These are phyloP conservation scores for Coriolopsis trogii DNA, from an alignment of 1,284 basidiomycete species.

Conservation along the genomic window DNA sequence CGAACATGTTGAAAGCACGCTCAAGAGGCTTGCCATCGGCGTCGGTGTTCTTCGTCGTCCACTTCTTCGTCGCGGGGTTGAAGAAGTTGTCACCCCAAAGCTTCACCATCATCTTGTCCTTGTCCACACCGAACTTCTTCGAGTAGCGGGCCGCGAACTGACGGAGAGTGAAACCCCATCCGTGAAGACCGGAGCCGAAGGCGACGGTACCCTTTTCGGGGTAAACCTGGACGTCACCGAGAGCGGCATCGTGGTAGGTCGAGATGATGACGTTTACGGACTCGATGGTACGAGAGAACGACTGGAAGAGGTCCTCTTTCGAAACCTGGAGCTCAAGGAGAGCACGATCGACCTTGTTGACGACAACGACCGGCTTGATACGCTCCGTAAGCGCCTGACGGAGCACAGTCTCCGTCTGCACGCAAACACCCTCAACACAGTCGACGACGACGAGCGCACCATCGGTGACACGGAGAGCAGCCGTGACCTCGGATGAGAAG, in stretches of 20 bases:
- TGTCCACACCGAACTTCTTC: constrained; percentile 99
- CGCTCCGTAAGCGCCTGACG: constrained; percentile 98
- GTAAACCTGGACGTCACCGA: constrained; percentile 99
- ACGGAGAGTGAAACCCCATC: constrained; percentile 99
- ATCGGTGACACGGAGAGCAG: constrained; percentile 99
- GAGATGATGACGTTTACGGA: constrained; percentile 99
- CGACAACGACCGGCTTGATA: constrained; percentile 99
- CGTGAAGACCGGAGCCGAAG: constrained; percentile 99
- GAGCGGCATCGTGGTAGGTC: constrained; percentile 92
- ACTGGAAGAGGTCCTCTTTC: constrained; percentile 98
- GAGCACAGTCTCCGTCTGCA: constrained; percentile 99
- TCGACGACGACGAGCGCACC: constrained; percentile 99
- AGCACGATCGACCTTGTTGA: constrained; percentile 99
- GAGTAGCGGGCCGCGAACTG: constrained; percentile 96
- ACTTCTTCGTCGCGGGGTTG: constrained; percentile 98
- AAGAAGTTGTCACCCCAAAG: constrained; percentile 99
- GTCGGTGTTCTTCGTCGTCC: constrained; percentile 82
- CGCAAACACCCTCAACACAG: constrained; percentile 99
- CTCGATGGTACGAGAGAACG: constrained; percentile 97
- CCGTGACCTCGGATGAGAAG: constrained; percentile 99
- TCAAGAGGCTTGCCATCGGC: constrained; percentile 90
- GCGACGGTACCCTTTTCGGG: constrained; percentile 99
- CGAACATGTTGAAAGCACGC: constrained; percentile 94
- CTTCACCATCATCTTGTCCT: constrained; percentile 97
- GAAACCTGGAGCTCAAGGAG: constrained; percentile 97